Evolutionary conservation across 768 basidiomycete species (phyloP), one percentile per base, ranked within the genome.

Genomic region (Mycena latifolia): DNA sequence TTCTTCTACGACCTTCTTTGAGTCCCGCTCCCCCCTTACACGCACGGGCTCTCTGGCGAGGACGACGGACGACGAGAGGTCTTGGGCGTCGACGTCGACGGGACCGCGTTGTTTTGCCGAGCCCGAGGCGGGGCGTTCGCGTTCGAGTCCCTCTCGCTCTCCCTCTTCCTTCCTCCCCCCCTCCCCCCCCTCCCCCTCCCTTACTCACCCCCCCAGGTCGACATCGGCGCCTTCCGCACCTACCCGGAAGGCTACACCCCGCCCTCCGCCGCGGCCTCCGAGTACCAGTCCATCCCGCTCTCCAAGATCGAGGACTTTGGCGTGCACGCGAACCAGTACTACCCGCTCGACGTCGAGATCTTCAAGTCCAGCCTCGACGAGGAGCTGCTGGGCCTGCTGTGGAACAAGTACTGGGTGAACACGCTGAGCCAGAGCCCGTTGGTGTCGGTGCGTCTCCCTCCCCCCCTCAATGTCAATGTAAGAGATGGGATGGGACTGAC

Each of bases 321-420:
- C 77, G 98, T 98, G 5, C 98, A 99, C 73, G 96, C 97, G 35
- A 93, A 94, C 73, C 91, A 94, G 66, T 99, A 99, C 77, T 99
- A 99, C 76, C 92, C 88, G 25, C 85, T 99, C 17, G 96, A 97
- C 33, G 92, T 99, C 20, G 91, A 96, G 75, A 92, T 98, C 56
- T 99, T 98, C 88, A 98, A 98, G 78, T 93, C 91, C 27, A 89
- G 86, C 64, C 80, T 96, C 54, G 98, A 99, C 76, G 90, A 89
- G 31, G 90, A 96, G 73, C 81, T 99, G 3, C 84, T 99, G 46
- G 93, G 93, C 24, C 80, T 96, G 74, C 79, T 99, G 58, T 99
- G 97, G 97, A 99, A 99, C 80, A 99, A 98, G 79, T 99, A 99
- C 73, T 99, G 98, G 98, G 95, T 98, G 27, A 96, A 96, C 72